These are phyloP conservation scores for Ceratopteris richardii DNA, from an alignment of 75 land plant genomes.

Conservation along the genomic window DNA sequence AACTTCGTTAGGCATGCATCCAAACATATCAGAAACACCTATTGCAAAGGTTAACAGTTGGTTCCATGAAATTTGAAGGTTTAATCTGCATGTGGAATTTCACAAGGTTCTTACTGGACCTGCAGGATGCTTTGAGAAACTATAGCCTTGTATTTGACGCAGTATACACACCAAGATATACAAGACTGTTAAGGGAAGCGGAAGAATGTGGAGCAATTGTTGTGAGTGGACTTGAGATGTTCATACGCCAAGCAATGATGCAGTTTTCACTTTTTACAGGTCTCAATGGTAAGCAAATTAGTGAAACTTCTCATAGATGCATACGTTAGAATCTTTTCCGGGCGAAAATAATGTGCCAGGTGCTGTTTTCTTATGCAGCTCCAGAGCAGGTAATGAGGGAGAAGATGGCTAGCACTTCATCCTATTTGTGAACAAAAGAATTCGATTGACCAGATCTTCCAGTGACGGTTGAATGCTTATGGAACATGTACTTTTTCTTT, in stretches of 20 bases:
- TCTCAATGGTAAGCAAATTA: constrained; percentile 25
- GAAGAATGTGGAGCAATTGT: constrained; percentile 43
- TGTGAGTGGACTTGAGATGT: constrained; percentile 77
- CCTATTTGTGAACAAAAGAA: too few species aligned
- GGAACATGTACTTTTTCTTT: too few species aligned
- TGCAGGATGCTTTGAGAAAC: constrained; percentile 41
- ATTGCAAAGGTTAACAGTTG: constrained; percentile 51
- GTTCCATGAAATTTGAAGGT: background rate
- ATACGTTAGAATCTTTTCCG: background rate
- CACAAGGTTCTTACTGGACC: background rate
- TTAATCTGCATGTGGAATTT: background rate
- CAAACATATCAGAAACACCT: constrained; percentile 66
- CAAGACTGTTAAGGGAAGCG: constrained; percentile 54
- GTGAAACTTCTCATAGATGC: background rate
- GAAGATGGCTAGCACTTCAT: constrained; percentile 10
- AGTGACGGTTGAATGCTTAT: too few species aligned
- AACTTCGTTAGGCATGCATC: constrained; percentile 91
- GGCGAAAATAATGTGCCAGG: background rate
- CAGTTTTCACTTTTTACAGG: constrained; percentile 61
- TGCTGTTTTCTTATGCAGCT: constrained; percentile 16
- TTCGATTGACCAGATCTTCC: too few species aligned
- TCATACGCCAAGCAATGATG: constrained; percentile 60
- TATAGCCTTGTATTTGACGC: constrained; percentile 72
- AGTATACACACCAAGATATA: constrained; percentile 56
- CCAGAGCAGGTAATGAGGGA: constrained; percentile 38